Evolutionary conservation across 2,329 filamentous ascomycete genomes (phyloP).

Genomic region (Ophiostoma montium): DNA sequence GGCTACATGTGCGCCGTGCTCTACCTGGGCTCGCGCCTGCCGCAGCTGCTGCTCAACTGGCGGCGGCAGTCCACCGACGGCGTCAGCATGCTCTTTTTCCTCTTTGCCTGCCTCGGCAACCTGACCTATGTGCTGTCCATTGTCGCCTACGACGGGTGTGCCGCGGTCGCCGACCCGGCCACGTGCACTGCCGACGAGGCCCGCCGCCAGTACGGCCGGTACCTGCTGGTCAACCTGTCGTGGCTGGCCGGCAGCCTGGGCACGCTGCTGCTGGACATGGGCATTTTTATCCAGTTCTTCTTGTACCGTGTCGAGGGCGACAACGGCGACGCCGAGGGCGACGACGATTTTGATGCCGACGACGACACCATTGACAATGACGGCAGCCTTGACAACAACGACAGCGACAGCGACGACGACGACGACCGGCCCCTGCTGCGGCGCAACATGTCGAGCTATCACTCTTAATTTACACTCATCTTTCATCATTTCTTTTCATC

Average conservation of each 20-base stretch:
- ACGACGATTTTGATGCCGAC: constrained; percentile 11
- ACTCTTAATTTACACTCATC: neutral
- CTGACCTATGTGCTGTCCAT: constrained; percentile 87
- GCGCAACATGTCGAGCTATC: constrained; percentile 16
- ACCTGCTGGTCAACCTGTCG: constrained; percentile 78
- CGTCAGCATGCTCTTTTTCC: constrained; percentile 85
- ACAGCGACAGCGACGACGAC: constrained; percentile 9
- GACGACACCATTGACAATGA: constrained; percentile 13
- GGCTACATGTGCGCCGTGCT: constrained; percentile 83
- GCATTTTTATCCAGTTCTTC: constrained; percentile 86
- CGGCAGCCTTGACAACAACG: constrained; percentile 10
- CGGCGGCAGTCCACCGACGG: constrained; percentile 86
- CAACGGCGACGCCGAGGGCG: constrained; percentile 13
- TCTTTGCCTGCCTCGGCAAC: constrained; percentile 93
- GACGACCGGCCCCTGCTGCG: constrained; percentile 27
- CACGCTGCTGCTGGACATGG: constrained; percentile 70
- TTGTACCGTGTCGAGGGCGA: constrained; percentile 44
- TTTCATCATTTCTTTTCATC: neutral
- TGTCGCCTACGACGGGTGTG: constrained; percentile 56
- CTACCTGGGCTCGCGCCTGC: constrained; percentile 79
- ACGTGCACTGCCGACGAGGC: constrained; percentile 53
- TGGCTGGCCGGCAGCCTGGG: constrained; percentile 87
- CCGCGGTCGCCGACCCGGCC: constrained; percentile 21
- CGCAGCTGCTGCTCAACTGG: constrained; percentile 86
- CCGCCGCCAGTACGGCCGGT: constrained; percentile 53